phyloP scores from a whole-genome alignment of 2,329 filamentous ascomycete species.

The Fonsecaea pugnacius region DNA sequence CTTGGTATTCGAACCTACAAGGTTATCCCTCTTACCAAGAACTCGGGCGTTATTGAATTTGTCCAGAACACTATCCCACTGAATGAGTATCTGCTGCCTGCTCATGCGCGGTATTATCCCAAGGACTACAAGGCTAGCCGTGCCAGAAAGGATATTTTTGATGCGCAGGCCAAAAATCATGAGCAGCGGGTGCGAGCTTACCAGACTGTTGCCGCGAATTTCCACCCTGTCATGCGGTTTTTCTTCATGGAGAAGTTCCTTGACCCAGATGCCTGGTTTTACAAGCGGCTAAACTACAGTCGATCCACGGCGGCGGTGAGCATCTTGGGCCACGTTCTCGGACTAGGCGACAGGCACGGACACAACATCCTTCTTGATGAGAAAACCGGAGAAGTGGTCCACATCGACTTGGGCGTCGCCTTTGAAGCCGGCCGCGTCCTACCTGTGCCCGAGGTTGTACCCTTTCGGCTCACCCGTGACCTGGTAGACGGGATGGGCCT shows the following conservation, averaged over 20 bases:
- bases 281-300: slow-evolving; percentile 84
- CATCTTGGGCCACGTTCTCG: slow-evolving; percentile 89
- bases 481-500: slow-evolving; percentile 97
- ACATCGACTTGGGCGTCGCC: slow-evolving; percentile 95
- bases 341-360: slow-evolving; percentile 89
- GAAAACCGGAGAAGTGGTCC: slow-evolving; percentile 87
- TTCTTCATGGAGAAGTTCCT: slow-evolving; percentile 96
- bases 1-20: slow-evolving; percentile 96
- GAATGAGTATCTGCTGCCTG: slow-evolving; percentile 88
- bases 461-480: slow-evolving; percentile 91
- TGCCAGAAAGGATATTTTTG: slow-evolving; percentile 79
- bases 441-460: slow-evolving; percentile 91
- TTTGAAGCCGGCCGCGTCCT: slow-evolving; percentile 97
- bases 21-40: slow-evolving; percentile 83
- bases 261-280: slow-evolving; percentile 96
- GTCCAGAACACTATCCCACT: slow-evolving; percentile 91
- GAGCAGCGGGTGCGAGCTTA: slow-evolving; percentile 76
- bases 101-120: slow-evolving; percentile 84
- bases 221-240: slow-evolving; percentile 91
- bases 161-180: slow-evolving; percentile 70
- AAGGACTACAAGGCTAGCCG: slow-evolving; percentile 75
- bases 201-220: slow-evolving; percentile 75
- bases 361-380: slow-evolving; percentile 96
- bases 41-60: slow-evolving; percentile 93
- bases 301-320: slow-evolving; percentile 92